These are phyloP conservation scores for Hermanozyma aechmeae DNA, from an alignment of 805 yeast species.

Conservation along the genomic window DNA sequence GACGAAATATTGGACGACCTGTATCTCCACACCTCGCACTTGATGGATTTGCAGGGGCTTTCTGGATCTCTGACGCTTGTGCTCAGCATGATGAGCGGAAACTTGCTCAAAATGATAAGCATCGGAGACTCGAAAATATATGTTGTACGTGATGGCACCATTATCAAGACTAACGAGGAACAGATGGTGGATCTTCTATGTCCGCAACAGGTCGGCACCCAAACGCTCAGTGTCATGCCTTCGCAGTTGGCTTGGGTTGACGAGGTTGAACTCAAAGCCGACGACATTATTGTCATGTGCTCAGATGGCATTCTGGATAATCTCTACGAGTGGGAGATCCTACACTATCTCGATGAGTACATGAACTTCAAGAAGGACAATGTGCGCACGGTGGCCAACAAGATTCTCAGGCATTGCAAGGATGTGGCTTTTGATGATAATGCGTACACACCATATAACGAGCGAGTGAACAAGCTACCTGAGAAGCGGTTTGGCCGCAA, in stretches of 20 bases:
- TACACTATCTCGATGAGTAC: constrained; percentile 24
- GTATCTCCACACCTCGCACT: constrained; percentile 36
- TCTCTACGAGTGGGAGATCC: constrained; percentile 39
- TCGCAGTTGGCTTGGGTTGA: constrained; percentile 40
- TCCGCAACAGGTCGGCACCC: constrained; percentile 50
- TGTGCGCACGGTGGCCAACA: constrained; percentile 30
- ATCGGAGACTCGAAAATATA: constrained; percentile 45
- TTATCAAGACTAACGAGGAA: constrained; percentile 34
- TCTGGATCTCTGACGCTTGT: constrained; percentile 43
- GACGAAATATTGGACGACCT: constrained; percentile 37
- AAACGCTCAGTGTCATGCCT: constrained; percentile 31
- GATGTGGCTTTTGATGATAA: constrained; percentile 44
- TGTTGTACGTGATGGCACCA: constrained; percentile 37
- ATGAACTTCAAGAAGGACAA: constrained; percentile 17
- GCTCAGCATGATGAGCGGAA: constrained; percentile 40
- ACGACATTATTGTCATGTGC: constrained; percentile 38
- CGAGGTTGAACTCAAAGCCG: constrained; percentile 26
- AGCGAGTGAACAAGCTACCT: constrained; percentile 36
- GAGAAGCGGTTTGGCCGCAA: constrained; percentile 17
- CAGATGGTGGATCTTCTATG: constrained; percentile 38
- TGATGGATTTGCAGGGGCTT: constrained; percentile 40
- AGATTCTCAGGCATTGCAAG: constrained; percentile 34
- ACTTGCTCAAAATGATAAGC: constrained; percentile 34
- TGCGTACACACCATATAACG: constrained; percentile 46
- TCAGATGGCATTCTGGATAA: constrained; percentile 50